A percentile compares a stretch with the other conserved stretches of the same genome.
Conservation (phyloP, 352 stramenopile species). For the Globisporangium lucens region DNA sequence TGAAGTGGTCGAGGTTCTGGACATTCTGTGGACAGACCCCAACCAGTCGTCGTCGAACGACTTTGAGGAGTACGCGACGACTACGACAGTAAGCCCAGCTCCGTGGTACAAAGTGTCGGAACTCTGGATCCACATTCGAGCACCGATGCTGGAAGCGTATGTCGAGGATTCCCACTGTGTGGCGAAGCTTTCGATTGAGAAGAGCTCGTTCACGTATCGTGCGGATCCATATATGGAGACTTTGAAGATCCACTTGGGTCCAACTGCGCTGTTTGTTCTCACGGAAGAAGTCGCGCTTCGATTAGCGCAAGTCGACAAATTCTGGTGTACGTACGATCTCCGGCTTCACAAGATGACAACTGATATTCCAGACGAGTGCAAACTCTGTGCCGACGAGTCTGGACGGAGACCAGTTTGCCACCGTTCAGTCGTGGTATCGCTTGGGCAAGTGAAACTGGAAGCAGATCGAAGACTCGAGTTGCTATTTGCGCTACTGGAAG, state of each 20-base stretch:
- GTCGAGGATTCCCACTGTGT: conserved; percentile 86
- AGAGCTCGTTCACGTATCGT: conserved; percentile 65
- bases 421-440: conserved; percentile 55
- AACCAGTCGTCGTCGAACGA: conserved; percentile 5
- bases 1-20: conserved; percentile 68
- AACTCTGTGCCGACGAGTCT: conserved; percentile 65
- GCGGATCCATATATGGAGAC: conserved; percentile 62
- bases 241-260: conserved; percentile 65
- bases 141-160: conserved; percentile 81
- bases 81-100: conserved; percentile 5
- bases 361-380: conserved; percentile 39
- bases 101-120: conserved; percentile 67
- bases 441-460: conserved; percentile 86
- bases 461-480: conserved; percentile 78
- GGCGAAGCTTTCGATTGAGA: conserved; percentile 81
- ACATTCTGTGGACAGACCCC: conserved; percentile 59
- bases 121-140: conserved; percentile 67
- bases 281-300: conserved; percentile 86
- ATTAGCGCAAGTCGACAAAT: conserved; percentile 78
- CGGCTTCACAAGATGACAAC: conserved; percentile 44
- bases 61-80: conserved; percentile 11
- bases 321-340: conserved; percentile 77
- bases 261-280: conserved; percentile 79
- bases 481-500: conserved; percentile 78
- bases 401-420: conserved; percentile 52